phyloP scores from a whole-genome alignment of 495 filamentous ascomycete species.

The Ramalina intermedia region DNA sequence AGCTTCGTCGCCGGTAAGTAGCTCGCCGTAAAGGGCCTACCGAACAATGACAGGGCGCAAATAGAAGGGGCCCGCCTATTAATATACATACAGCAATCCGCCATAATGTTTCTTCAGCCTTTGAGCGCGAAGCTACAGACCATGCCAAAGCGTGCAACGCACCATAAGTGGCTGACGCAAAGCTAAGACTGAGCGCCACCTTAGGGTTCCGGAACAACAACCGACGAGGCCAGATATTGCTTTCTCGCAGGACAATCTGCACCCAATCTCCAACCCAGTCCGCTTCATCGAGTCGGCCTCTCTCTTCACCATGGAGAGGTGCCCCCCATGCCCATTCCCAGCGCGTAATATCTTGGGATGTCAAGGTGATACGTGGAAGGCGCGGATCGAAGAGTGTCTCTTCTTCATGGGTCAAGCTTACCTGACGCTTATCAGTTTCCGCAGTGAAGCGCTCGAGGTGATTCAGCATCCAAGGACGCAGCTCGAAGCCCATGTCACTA shows the following conservation, averaged over 20 bases:
- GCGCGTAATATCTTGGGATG: neutral
- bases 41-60: neutral
- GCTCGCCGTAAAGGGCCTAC: too few species aligned
- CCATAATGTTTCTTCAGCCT: neutral
- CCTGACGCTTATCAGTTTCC: neutral
- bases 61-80: neutral
- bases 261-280: neutral
- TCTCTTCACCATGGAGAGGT: neutral
- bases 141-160: neutral
- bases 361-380: neutral
- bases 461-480: neutral
- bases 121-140: neutral
- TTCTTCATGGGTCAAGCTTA: too few species aligned
- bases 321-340: constrained; percentile 1
- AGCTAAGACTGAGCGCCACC: neutral
- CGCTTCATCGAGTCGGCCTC: neutral
- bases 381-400: neutral
- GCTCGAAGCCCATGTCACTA: neutral
- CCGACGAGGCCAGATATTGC: too few species aligned
- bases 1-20: too few species aligned
- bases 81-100: neutral
- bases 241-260: too few species aligned
- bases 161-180: neutral
- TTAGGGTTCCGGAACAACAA: too few species aligned
- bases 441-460: neutral